Evolutionary conservation across 2,329 filamentous ascomycete genomes (phyloP).

Genomic region (Fusarium protoensiforme): DNA sequence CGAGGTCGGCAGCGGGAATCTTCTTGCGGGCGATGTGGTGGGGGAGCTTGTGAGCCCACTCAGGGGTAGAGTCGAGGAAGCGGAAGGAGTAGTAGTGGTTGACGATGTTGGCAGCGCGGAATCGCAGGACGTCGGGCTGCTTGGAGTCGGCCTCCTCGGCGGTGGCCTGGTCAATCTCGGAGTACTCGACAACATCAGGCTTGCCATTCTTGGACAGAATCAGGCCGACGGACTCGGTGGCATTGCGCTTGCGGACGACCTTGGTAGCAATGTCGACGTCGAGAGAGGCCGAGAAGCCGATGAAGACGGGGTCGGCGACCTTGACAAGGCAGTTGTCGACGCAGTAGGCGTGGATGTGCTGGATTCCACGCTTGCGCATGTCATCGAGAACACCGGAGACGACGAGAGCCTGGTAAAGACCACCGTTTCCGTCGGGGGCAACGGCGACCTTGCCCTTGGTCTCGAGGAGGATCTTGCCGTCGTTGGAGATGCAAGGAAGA

Average conservation of each 20-base stretch:
- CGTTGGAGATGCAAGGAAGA: constrained; percentile 95
- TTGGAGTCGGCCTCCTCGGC: constrained; percentile 88
- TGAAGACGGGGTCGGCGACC: constrained; percentile 96
- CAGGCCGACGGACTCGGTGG: constrained; percentile 93
- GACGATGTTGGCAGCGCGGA: constrained; percentile 98
- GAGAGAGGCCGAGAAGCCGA: constrained; percentile 90
- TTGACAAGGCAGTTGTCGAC: constrained; percentile 99
- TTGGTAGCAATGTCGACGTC: constrained; percentile 97
- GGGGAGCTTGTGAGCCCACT: constrained; percentile 86
- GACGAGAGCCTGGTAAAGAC: constrained; percentile 92
- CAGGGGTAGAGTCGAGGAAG: constrained; percentile 90
- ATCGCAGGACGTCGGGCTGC: constrained; percentile 86
- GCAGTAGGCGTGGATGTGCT: constrained; percentile 98
- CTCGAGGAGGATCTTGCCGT: constrained; percentile 96
- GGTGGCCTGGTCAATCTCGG: constrained; percentile 91
- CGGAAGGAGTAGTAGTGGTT: constrained; percentile 99
- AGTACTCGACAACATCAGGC: constrained; percentile 98
- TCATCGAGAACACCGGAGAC: constrained; percentile 83
- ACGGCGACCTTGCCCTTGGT: constrained; percentile 91
- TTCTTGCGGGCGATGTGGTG: constrained; percentile 99
- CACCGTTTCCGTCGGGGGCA: constrained; percentile 96
- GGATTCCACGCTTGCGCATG: constrained; percentile 87
- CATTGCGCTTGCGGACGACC: constrained; percentile 98
- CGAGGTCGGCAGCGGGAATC: constrained; percentile 85
- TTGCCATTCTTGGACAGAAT: constrained; percentile 96